Evolutionary conservation across 2,329 filamentous ascomycete genomes (phyloP).

Genomic region (Fusarium staphyleae): DNA sequence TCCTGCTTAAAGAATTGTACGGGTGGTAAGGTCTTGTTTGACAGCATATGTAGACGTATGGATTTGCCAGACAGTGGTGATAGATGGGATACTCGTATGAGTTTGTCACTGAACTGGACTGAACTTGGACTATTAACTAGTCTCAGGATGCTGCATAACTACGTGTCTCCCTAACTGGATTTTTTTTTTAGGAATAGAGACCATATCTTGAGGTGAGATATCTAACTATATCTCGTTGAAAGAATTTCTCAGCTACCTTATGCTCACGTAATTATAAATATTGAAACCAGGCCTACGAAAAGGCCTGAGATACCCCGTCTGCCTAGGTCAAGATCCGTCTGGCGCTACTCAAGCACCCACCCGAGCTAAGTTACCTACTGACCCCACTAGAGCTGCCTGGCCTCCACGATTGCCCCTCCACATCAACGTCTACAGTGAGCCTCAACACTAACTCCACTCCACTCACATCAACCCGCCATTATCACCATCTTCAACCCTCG

Average conservation of each 20-base stretch:
- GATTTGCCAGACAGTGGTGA: constrained; percentile 14
- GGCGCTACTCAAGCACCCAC: constrained; percentile 25
- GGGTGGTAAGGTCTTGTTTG: constrained; percentile 10
- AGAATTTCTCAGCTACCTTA: too few relatives aligned
- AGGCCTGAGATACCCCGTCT: neutral
- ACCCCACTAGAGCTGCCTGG: constrained; percentile 35
- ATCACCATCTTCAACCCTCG: neutral
- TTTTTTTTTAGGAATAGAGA: too few relatives aligned
- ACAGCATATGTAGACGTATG: constrained; percentile 22
- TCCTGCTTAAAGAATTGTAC: constrained; percentile 14
- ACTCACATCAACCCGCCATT: constrained; percentile 10
- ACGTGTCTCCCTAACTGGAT: too few relatives aligned
- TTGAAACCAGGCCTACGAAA: too few relatives aligned
- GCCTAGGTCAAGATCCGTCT: constrained; percentile 2
- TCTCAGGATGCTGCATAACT: too few relatives aligned
- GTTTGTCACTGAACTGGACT: too few relatives aligned
- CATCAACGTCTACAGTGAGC: constrained; percentile 22
- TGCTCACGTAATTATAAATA: too few relatives aligned
- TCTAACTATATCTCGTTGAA: too few relatives aligned
- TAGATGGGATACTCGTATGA: constrained; percentile 9
- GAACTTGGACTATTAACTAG: too few relatives aligned
- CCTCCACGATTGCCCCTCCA: constrained; percentile 35
- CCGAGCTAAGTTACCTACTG: constrained; percentile 34
- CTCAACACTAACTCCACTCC: constrained; percentile 26
- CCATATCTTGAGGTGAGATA: too few relatives aligned